Conservation (phyloP, 2,329 filamentous ascomycete genomes). For the Scytalidium lignicola region DNA sequence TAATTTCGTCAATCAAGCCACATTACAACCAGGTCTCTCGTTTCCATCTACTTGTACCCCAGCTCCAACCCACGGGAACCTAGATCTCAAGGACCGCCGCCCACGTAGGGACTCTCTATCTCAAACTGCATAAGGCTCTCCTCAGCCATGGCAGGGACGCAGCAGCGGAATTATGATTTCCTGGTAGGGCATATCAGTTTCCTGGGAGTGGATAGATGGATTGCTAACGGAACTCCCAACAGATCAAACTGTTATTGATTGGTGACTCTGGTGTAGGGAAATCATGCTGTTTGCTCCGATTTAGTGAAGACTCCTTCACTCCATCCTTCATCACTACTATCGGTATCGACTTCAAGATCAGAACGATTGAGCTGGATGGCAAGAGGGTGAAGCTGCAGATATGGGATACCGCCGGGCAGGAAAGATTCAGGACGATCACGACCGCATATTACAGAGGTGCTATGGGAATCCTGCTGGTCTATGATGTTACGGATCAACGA, state of each 20-base stretch:
- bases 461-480: constrained; percentile 96
- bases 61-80: not conserved
- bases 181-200: constrained; percentile 57
- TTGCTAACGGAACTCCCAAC: constrained; percentile 8
- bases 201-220: constrained; percentile 7
- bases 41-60: not conserved
- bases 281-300: constrained; percentile 95
- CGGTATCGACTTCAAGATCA: constrained; percentile 99
- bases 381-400: constrained; percentile 99
- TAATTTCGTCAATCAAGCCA: not conserved
- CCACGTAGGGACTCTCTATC: not conserved
- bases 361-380: constrained; percentile 97
- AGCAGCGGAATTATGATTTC: constrained; percentile 86
- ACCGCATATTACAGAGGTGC: constrained; percentile 98
- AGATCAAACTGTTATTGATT: constrained; percentile 97
- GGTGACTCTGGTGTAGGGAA: constrained; percentile 99
- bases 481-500: constrained; percentile 99
- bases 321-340: constrained; percentile 99
- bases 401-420: constrained; percentile 98
- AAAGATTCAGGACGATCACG: constrained; percentile 97
- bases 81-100: not conserved
- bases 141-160: constrained; percentile 80
- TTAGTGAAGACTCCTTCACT: constrained; percentile 98
- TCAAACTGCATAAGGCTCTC: not conserved
- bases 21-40: not conserved